Base-by-base conservation (phyloP, 176 grass and related monocot genomes). In the Neostapfia colusana region DNA sequence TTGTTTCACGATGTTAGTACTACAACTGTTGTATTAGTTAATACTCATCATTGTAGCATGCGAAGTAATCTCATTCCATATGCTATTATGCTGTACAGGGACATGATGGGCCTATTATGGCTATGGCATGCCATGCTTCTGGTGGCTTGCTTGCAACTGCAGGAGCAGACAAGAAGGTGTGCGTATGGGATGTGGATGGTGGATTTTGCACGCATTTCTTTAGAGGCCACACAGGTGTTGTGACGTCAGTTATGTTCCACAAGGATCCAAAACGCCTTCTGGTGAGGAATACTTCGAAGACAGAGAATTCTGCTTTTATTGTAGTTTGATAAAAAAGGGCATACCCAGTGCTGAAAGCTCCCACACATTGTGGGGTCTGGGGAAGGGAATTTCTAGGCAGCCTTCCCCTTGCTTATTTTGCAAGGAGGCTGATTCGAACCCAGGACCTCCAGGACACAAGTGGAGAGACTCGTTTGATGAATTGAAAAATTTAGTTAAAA, bases 191-290 rank as follows among this genome's bases (percentile, higher is more conserved):
- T 85, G 88, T 97, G 13, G 91, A 93, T 82, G 94, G 94, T 69
- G 94, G 94, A n/a, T 97, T 97, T 76, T 97, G 94, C 84, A 97
- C 91, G 9, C 91, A 93, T 89, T 97, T 93, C 76, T 91, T 97
- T 73, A 93, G 83, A 88, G 94, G 94, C 23, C 91, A 97, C 45
- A 82, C 85, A 70, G 94, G 86, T 6, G 76, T 97, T 86, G 86
- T 97, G 65, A 97, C 89, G 0, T 82, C 75, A 18, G 62, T 97
- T 81, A 86, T 91, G 68, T 97, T 97, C 87, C 94, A 97, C 73
- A 88, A 72, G 65, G 90, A 93, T 87, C 84, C 89, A 28, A 89
- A 97, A 42, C 64, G 67, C 20, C 92, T 97, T 85, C 71, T 97
- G 82, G 94, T 93, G 81, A 87, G 86, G 79, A 67, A 25, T 39